phyloP scores from a whole-genome alignment of 306 rosid genomes.

The Gastrolobium villosum region DNA sequence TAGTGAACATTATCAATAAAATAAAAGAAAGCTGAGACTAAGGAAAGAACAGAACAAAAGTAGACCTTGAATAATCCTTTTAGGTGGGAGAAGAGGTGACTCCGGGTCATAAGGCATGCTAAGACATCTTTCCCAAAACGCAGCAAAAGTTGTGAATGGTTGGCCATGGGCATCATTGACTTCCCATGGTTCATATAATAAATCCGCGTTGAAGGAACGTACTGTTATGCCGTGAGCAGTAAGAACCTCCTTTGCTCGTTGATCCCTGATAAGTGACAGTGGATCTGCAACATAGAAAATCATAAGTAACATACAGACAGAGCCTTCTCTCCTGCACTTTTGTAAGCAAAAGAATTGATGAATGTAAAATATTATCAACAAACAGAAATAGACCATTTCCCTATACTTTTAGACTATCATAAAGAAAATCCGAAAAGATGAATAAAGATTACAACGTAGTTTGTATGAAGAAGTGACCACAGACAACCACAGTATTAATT shows the following conservation, averaged over 20 bases:
- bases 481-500: slow-evolving; percentile 23
- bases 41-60: slow-evolving; percentile 35
- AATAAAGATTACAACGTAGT: slow-evolving; percentile 21
- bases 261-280: slow-evolving; percentile 85
- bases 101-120: slow-evolving; percentile 95
- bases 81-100: slow-evolving; percentile 92
- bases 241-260: slow-evolving; percentile 76
- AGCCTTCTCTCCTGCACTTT: slow-evolving; percentile 22
- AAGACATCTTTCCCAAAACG: slow-evolving; percentile 89
- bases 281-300: slow-evolving; percentile 69
- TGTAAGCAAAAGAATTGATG: neutral
- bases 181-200: slow-evolving; percentile 94
- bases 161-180: slow-evolving; percentile 76
- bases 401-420: slow-evolving; percentile 6
- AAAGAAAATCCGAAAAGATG: slow-evolving; percentile 22
- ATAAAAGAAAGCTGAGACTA: neutral
- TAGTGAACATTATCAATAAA: neutral
- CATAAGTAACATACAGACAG: slow-evolving; percentile 8
- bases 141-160: slow-evolving; percentile 80
- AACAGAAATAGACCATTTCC: slow-evolving; percentile 7
- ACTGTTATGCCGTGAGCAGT: slow-evolving; percentile 76
- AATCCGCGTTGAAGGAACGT: slow-evolving; percentile 87
- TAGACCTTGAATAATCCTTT: slow-evolving; percentile 82
- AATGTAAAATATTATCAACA: slow-evolving; percentile 20
- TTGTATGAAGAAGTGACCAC: neutral